Evolutionary conservation across 2,329 filamentous ascomycete species (phyloP).

Genomic region (Calonectria fujianensis): DNA sequence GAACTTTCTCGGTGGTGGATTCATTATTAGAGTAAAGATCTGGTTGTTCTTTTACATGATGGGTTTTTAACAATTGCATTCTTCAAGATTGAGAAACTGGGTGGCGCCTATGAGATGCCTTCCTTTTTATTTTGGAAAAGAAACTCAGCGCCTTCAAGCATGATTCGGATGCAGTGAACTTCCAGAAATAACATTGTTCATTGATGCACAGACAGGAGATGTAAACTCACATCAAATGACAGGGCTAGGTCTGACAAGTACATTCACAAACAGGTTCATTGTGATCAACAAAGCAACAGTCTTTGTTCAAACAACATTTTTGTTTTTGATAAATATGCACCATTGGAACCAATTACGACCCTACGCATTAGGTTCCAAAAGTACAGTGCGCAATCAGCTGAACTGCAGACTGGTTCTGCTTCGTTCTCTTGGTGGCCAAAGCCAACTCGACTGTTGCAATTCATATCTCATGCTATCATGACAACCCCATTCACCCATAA

Average conservation of each 20-base stretch:
- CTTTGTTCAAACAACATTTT: neutral
- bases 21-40: neutral
- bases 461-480: conserved; percentile 46
- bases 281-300: neutral
- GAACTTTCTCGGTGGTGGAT: neutral
- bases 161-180: neutral
- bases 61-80: neutral
- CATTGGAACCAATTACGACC: neutral
- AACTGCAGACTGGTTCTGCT: conserved; percentile 24
- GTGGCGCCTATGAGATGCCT: neutral
- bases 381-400: neutral
- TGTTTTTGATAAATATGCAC: neutral
- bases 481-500: conserved; percentile 14
- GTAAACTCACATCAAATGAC: neutral
- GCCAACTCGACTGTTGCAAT: conserved; percentile 30
- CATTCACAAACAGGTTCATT: neutral
- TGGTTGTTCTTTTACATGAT: neutral
- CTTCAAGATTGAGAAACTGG: neutral
- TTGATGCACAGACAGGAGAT: neutral
- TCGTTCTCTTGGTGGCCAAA: neutral
- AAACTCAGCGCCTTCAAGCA: neutral
- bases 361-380: neutral
- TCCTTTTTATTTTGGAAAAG: neutral
- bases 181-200: neutral
- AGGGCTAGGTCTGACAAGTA: neutral